phyloP scores from a whole-genome alignment of 768 basidiomycete genomes.

The Arthromyces matolae region DNA sequence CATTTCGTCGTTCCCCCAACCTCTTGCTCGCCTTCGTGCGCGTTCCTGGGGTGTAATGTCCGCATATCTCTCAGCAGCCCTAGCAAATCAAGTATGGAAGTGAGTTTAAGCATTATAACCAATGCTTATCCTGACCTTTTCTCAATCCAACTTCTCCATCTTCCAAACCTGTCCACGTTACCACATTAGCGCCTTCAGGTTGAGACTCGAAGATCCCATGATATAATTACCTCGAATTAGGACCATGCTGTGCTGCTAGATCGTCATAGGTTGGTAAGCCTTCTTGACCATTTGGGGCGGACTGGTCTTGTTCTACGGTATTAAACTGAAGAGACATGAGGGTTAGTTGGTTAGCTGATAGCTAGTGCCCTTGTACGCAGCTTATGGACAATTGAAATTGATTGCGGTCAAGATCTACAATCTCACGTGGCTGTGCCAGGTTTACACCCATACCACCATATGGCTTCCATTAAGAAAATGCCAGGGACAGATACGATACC shows the following conservation, averaged over 20 bases:
- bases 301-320: conserved; percentile 43
- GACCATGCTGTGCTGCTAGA: conserved; percentile 70
- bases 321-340: conserved; percentile 19
- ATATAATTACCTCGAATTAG: conserved; percentile 76
- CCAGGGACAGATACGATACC: conserved; percentile 9
- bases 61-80: conserved; percentile 80
- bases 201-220: neutral
- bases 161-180: conserved; percentile 58
- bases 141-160: conserved; percentile 88
- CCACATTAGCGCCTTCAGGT: conserved; percentile 7
- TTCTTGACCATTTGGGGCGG: conserved; percentile 34
- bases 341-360: neutral
- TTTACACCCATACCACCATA: no score
- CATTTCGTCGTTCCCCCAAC: conserved; percentile 59
- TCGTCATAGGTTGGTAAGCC: conserved; percentile 79
- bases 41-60: conserved; percentile 61
- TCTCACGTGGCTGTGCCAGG: no score
- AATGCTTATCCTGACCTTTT: no score
- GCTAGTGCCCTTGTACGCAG: no score
- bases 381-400: no score
- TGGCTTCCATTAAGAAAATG: conserved; percentile 15
- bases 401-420: no score
- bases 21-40: conserved; percentile 53
- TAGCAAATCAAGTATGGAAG: conserved; percentile 32
- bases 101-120: no score